These are phyloP conservation scores for Larix kaempferi DNA, from an alignment of 75 land plant genomes.

Conservation along the genomic window DNA sequence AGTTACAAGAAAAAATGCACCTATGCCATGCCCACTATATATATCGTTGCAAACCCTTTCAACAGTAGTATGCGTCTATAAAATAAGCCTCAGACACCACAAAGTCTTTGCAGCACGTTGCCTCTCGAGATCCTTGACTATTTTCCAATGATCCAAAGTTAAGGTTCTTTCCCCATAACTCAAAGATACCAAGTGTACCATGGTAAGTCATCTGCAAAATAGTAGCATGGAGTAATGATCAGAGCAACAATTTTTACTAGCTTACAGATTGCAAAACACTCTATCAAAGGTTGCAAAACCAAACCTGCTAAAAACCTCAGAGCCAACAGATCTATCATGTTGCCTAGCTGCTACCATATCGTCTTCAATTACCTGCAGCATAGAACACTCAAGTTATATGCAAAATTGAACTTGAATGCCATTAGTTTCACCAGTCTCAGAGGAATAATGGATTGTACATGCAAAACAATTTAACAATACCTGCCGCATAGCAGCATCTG, in stretches of 20 bases:
- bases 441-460: background rate
- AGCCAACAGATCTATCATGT: slow-evolving; percentile 60
- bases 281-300: background rate
- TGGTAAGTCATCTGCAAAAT: slow-evolving; percentile 70
- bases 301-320: slow-evolving; percentile 70
- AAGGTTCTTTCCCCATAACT: too few species aligned
- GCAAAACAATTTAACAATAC: slow-evolving; percentile 9
- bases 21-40: too few species aligned
- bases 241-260: background rate
- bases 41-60: background rate
- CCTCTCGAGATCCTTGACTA: slow-evolving; percentile 78
- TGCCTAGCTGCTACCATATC: slow-evolving; percentile 77
- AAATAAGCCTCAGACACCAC: too few species aligned
- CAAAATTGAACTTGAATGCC: background rate
- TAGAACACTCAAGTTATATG: background rate
- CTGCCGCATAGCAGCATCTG: slow-evolving; percentile 55
- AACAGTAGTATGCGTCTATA: too few species aligned
- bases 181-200: slow-evolving; percentile 74
- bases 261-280: background rate
- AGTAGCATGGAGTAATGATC: background rate
- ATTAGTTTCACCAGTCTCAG: background rate
- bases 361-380: slow-evolving; percentile 64
- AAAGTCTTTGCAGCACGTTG: slow-evolving; percentile 51
- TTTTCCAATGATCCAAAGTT: too few species aligned
- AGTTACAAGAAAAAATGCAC: too few species aligned